Base-by-base conservation (phyloP, 2,329 filamentous ascomycete genomes). In the Blastomyces silverae region DNA sequence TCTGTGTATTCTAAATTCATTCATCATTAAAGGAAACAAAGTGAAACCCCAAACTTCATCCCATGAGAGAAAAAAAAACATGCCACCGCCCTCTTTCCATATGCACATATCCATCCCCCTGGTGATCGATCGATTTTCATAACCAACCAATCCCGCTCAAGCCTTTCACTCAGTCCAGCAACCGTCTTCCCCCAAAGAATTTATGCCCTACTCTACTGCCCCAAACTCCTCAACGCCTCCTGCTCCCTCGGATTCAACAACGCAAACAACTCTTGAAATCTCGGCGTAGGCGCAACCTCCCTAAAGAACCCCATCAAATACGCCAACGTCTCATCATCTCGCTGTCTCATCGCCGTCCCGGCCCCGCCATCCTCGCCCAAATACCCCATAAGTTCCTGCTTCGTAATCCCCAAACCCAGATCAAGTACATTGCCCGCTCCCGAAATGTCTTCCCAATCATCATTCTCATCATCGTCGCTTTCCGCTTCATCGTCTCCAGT, bases 281-380 rank as follows among this genome's bases (percentile, higher is more conserved):
- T 83, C 1, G 79, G 76, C 68, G 82, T 83, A n/a, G 77, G 74
- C 17, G 80, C 82, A 56, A 82, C 80, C 53, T 80, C 77, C 55
- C 79, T 80, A 79, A 97, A 97, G 79, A 96, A 97, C 17, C 92
- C 86, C 0, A 86, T 83, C 58, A 97, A 80, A 75, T 91, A 96
- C 3, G 84, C 85, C 74, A 96, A 91, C 8, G 92, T 96, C 81
- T 96, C 92, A 73, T 97, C 91, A 73, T 97, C 93, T 44, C 88
- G 85, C 72, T 89, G 85, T 63, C 92, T 85, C 64, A 76, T 77
- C 2, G 78, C 78, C 0, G 31, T 34, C 31, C 79, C 78, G 2
- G 76, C 75, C 60, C 83, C 80, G 0, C 79, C 81, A 2, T 73
- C 76, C 20, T 83, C 82, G 56, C 87, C 87, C 31, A 86, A 84